Percentiles rank a stretch among this genome's conserved stretches.
Evolutionary conservation across 2,329 filamentous ascomycete genomes (phyloP).

Genomic region (Didymella glomerata): DNA sequence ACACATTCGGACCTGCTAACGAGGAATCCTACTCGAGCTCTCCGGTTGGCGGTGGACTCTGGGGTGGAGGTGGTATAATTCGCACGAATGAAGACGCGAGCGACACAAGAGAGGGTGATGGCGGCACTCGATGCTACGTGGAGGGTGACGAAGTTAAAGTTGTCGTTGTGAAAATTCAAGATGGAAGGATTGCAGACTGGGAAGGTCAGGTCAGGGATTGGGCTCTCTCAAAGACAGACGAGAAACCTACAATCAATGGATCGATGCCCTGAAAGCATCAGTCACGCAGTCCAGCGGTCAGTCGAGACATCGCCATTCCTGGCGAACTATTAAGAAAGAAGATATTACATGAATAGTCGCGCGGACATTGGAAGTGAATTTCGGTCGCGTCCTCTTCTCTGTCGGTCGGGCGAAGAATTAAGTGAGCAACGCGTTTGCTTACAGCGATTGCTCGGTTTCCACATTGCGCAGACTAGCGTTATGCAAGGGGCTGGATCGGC

Average conservation of each 20-base stretch:
- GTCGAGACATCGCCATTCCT: neutral
- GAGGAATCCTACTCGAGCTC: conserved; percentile 43
- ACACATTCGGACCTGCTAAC: conserved; percentile 72
- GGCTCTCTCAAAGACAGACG: conserved; percentile 35
- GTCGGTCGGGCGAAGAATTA: too few relatives aligned
- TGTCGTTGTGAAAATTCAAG: conserved; percentile 82
- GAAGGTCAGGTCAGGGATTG: conserved; percentile 93
- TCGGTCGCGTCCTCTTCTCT: too few relatives aligned
- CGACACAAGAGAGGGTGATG: conserved; percentile 52
- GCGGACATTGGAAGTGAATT: too few relatives aligned
- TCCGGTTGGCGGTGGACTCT: conserved; percentile 50
- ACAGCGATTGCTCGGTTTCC: too few relatives aligned
- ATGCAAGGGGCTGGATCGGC: too few relatives aligned
- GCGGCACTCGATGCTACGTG: conserved; percentile 71
- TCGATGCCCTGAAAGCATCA: neutral
- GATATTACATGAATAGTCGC: too few relatives aligned
- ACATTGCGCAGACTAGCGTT: too few relatives aligned
- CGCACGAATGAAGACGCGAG: conserved; percentile 50
- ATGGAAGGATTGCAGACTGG: conserved; percentile 91
- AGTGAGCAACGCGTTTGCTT: too few relatives aligned
- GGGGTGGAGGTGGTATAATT: conserved; percentile 61
- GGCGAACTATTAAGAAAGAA: too few relatives aligned
- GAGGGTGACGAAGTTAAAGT: conserved; percentile 85
- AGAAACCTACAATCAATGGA: conserved; percentile 5
- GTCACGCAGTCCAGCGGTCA: neutral